Evolutionary conservation across 2,329 filamentous ascomycete genomes (phyloP), one percentile per base, ranked within the genome.

Genomic region (Diaporthe sp.): DNA sequence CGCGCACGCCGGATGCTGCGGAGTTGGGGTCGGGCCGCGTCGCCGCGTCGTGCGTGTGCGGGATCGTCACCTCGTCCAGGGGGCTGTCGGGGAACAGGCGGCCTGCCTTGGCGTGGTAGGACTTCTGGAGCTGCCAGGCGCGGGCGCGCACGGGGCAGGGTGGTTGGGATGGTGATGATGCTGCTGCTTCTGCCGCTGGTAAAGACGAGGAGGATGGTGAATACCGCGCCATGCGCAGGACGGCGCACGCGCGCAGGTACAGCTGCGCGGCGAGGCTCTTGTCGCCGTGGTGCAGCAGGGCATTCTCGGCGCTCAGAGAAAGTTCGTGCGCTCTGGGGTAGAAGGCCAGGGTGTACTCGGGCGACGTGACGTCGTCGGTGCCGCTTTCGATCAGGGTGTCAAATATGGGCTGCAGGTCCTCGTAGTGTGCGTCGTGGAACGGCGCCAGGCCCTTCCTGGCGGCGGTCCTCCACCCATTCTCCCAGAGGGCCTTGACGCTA

Each of bases 221-320:
- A 80, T 95, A 95, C 25, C 94, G 89, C 0, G 92, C 88, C 78
- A 95, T 94, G 68, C 94, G 89, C 82, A 94, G 92, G 19, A 95
- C 87, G 39, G 92, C 91, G 31, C 93, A 93, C 3, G 92, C 92
- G 34, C 93, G 91, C 6, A 77, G 74, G 44, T 92, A 94, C 25
- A 93, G 86, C 49, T 89, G 89, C 5, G 89, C 90, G 1, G 93
- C 92, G 57, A 87, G 86, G 53, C 87, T 85, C 6, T 81, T 82
- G 74, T 92, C 86, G 39, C 87, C 89, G 2, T 84, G 82, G 12
- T 84, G 79, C 53, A 89, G 84, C 0, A 88, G 88, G 37, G 87
- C 83, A 77, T 90, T 86, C 51, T 71, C 58, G 25, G 89, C 93
- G 55, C 87, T 83, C 1, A 80, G 78, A 8, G 88, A 86, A 19